Evolutionary conservation across 352 stramenopile genomes (phyloP).

Genomic region (Pythium oligandrum): DNA sequence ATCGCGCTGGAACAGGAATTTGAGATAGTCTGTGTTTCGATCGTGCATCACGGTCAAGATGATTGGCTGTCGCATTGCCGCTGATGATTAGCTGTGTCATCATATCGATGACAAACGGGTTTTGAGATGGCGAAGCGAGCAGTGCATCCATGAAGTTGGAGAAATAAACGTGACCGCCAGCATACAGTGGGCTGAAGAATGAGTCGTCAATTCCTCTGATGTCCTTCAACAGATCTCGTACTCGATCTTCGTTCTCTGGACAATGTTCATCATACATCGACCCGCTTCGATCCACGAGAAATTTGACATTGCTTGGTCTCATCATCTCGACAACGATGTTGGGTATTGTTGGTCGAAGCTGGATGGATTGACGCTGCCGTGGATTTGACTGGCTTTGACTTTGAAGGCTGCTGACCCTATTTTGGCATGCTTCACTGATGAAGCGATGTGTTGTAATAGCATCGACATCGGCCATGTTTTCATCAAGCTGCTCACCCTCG

Average conservation of each 20-base stretch:
- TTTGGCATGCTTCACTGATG: slow-evolving; percentile 67
- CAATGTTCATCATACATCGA: slow-evolving; percentile 39
- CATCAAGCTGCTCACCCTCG: slow-evolving; percentile 37
- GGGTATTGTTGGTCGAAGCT: slow-evolving; percentile 16
- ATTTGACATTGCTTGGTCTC: slow-evolving; percentile 66
- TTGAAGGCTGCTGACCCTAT: slow-evolving; percentile 17
- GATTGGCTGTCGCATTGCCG: slow-evolving; percentile 43
- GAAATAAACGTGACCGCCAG: slow-evolving; percentile 65
- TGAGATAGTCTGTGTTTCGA: slow-evolving; percentile 45
- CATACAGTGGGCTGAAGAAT: slow-evolving; percentile 53
- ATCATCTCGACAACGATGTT: slow-evolving; percentile 73
- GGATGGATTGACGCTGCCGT: slow-evolving; percentile 9
- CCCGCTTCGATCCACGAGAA: slow-evolving; percentile 47
- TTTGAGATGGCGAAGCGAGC: slow-evolving; percentile 51
- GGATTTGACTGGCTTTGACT: neutral
- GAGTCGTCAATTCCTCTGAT: slow-evolving; percentile 47
- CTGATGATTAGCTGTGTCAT: slow-evolving; percentile 60
- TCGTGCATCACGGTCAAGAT: slow-evolving; percentile 37
- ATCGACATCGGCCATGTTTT: slow-evolving; percentile 75
- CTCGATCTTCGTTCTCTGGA: slow-evolving; percentile 25
- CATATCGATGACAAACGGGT: slow-evolving; percentile 62
- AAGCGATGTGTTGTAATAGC: slow-evolving; percentile 74
- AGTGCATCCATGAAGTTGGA: slow-evolving; percentile 71
- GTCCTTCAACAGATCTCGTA: slow-evolving; percentile 48
- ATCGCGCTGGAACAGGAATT: slow-evolving; percentile 44